Percentiles rank a stretch among this genome's conserved stretches.
These are phyloP conservation scores for Corynascus novoguineensis DNA, from an alignment of 495 filamentous ascomycete species.

Conservation along the genomic window DNA sequence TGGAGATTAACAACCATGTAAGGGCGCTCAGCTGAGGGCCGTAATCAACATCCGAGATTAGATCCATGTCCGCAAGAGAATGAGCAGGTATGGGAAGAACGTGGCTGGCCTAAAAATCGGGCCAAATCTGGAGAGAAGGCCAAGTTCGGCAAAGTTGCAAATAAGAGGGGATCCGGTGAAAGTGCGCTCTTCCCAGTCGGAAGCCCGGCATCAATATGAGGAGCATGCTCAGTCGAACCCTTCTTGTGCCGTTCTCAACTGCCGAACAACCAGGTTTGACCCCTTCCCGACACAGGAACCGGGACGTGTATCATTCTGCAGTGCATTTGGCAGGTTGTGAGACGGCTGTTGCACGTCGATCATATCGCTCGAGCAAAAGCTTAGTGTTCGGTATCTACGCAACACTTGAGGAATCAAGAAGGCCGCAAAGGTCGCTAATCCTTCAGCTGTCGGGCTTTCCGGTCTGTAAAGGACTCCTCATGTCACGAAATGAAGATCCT, in stretches of 20 bases:
- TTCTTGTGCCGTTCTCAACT: neutral
- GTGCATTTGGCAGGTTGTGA: neutral
- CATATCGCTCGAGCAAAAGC: neutral
- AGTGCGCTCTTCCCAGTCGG: neutral
- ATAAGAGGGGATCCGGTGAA: neutral
- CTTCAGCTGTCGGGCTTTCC: too few relatives aligned
- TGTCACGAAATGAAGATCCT: neutral
- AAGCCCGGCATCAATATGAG: neutral
- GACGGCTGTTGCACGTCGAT: neutral
- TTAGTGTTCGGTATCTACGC: neutral
- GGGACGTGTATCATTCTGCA: neutral
- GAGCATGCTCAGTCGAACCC: neutral
- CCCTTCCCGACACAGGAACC: neutral
- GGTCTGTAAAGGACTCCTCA: neutral
- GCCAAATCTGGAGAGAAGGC: neutral
- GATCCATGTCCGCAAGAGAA: neutral
- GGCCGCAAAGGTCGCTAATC: neutral
- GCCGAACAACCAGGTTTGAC: neutral
- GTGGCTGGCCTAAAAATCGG: neutral
- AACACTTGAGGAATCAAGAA: neutral
- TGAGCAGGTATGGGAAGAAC: neutral
- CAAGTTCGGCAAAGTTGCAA: neutral
- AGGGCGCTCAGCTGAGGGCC: constrained; percentile 25
- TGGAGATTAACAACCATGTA: constrained; percentile 24
- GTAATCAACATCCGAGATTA: neutral